Evolutionary conservation across 2,329 filamentous ascomycete genomes (phyloP), one percentile per base, ranked within the genome.

Genomic region (Scorias spongiosa): DNA sequence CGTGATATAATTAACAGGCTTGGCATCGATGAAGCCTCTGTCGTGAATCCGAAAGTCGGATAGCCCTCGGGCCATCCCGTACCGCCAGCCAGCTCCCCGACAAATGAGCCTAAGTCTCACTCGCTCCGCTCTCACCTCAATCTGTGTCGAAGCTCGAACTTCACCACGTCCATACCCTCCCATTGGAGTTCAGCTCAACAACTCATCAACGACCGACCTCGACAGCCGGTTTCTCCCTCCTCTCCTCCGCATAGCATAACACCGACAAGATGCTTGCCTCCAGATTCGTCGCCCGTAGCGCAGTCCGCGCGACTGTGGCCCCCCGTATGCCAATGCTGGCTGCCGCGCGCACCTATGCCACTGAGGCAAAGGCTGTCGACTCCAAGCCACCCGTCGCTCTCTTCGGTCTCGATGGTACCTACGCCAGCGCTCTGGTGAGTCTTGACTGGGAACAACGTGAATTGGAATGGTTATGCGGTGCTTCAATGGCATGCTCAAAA

Each of bases 321-420:
- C 66, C 67, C 58, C 71, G 81, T 66, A 69, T 80, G 63, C 32
- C 32, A 36, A 72, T 76, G 57, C 66, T 75, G 61, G 64, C 70
- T 60, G 73, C 76, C 60, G 69, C 78, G 67, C 81, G 88, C 66
- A 78, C 76, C 66, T 95, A 86, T 69, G 86, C 86, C 61, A 15
- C 32, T 15, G 69, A 75, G 49, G 67, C 76, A 59, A 64, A 63
- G 44, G 65, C 77, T 56, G 65, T 73, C 60, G 70, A 78, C 64
- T 78, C 78, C 66, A 88, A 84, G 75, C 80, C 89, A 59, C 91
- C 91, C 56, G 74, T 95, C 63, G 77, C 88, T 59, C 78, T 98
- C 62, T 98, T 86, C 70, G 91, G 91, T 58, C 72, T 98, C 63
- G 91, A 96, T 69, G 91, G 91, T 68, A 96, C 89, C 65, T 98